Base-by-base conservation (phyloP, 352 stramenopile species). In the Phytophthora citricola region DNA sequence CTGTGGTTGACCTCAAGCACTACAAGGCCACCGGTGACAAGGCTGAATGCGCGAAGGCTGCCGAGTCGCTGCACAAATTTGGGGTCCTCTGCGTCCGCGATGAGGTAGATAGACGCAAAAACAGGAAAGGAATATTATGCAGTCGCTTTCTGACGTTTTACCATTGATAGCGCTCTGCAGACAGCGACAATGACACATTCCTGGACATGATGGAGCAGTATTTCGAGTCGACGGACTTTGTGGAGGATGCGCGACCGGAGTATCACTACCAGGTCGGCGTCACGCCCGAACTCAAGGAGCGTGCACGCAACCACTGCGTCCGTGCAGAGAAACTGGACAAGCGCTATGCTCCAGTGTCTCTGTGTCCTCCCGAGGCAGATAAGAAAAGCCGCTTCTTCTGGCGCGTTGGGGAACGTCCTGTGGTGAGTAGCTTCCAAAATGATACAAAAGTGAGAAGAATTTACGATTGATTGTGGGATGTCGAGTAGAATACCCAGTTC, bases 341-440 rank as follows among this genome's bases (percentile, higher is more conserved):
- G 60, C 76, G 83, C 40, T 62, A 97, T 59, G 75, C 66, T 31
- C 92, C 91, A 0, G 73, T 94, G 50, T 93, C 89, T 46, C 71
- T 97, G 57, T 97, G 90, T 69, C 91, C 91, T 14, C 92, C 92
- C 3, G 83, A 96, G 69, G 83, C 89, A 12, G 92, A 98, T 73
- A 92, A 94, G 67, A 98, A 98, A 78, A 97, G 92, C 75, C 88
- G 93, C 53, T 98, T 98, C 77, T 98, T 98, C 73, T 98, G 93
- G 93, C 89, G 92, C 56, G 79, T 97, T 26, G 93, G 91, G 24
- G 79, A 92, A 34, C 86, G 85, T n/a, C 88, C 87, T 5, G 40
- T 11, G 43, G 69, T 73, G 40, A 55, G 64, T 65, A 31, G 14
- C 2, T 27, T 52, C 41, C 7, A 53, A 22, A 17, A 8, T 20